Conservation (phyloP, 2,329 filamentous ascomycete species). For the Microdochium nivale region DNA sequence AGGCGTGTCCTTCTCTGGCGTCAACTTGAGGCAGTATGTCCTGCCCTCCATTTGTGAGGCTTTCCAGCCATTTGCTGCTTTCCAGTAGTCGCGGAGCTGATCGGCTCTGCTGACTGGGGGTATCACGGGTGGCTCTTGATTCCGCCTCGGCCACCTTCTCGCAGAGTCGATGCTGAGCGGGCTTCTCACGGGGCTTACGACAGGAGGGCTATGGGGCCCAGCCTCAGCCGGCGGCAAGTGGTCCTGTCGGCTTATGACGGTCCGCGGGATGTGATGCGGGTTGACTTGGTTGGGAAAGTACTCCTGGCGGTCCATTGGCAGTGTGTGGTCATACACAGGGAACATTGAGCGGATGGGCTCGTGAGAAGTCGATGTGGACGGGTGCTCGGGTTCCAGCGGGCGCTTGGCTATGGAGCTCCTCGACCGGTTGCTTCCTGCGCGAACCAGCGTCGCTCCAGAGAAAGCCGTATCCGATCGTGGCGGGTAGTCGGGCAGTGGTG, state of each 20-base stretch:
- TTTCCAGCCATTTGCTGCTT: constrained; percentile 61
- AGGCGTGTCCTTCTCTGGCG: constrained; percentile 49
- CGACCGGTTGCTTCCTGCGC: constrained; percentile 39
- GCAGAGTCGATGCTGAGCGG: constrained; percentile 19
- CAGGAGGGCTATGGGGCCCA: constrained; percentile 11
- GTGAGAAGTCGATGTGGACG: constrained; percentile 15
- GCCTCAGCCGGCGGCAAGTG: constrained; percentile 34
- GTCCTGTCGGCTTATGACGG: constrained; percentile 56
- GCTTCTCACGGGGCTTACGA: constrained; percentile 21
- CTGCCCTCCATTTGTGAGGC: constrained; percentile 50
- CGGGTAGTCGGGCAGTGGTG: constrained; percentile 12
- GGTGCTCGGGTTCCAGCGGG: constrained; percentile 28
- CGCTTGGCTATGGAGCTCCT: constrained; percentile 50
- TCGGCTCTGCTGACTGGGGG: constrained; percentile 48
- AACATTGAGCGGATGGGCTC: constrained; percentile 57
- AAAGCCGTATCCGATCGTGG: constrained; percentile 41
- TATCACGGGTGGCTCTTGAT: constrained; percentile 32
- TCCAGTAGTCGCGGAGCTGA: constrained; percentile 58
- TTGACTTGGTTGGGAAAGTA: constrained; percentile 62
- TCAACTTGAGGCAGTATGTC: constrained; percentile 49
- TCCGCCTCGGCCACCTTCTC: constrained; percentile 22
- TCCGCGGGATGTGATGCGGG: constrained; percentile 53
- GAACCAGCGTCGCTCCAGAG: constrained; percentile 40
- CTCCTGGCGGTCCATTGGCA: constrained; percentile 58
- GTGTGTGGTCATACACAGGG: constrained; percentile 60